phyloP scores from a whole-genome alignment of 176 grass and related monocot species.

The Puccinellia tenuiflora region DNA sequence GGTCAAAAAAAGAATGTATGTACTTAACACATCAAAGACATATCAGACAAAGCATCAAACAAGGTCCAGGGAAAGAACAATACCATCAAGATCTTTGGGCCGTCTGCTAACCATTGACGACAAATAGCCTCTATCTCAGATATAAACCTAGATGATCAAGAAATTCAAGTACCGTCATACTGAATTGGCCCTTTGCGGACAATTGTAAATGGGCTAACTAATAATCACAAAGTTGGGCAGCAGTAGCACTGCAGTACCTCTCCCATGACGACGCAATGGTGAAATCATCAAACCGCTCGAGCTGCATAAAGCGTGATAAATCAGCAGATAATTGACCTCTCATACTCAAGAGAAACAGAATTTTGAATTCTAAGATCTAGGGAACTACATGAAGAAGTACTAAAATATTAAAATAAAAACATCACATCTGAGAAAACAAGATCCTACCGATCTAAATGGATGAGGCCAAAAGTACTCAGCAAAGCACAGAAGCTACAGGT shows the following conservation, averaged over 20 bases:
- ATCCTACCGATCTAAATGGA: background rate
- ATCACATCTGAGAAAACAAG: background rate
- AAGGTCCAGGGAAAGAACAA: constrained; percentile 12
- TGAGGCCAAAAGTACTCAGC: background rate
- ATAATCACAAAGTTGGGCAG: background rate
- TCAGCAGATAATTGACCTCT: background rate
- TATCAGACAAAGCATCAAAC: background rate
- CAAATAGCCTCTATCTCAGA: constrained; percentile 95
- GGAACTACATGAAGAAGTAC: background rate
- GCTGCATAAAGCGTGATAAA: constrained; percentile 31
- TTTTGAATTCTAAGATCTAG: background rate
- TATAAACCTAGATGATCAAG: constrained; percentile 72
- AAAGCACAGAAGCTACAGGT: background rate
- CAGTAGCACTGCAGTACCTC: constrained; percentile 40
- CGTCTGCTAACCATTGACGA: constrained; percentile 85
- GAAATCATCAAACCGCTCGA: constrained; percentile 86
- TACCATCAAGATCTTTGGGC: constrained; percentile 85
- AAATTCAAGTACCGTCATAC: background rate
- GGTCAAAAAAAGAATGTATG: constrained; percentile 30
- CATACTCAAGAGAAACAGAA: background rate
- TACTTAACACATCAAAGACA: constrained; percentile 18
- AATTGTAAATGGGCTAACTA: background rate
- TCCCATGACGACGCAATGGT: constrained; percentile 97
- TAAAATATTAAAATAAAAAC: background rate
- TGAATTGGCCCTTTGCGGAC: background rate